Evolutionary conservation across 1,284 basidiomycete species (phyloP).

Genomic region (Pyrrhoderma lamaoense): DNA sequence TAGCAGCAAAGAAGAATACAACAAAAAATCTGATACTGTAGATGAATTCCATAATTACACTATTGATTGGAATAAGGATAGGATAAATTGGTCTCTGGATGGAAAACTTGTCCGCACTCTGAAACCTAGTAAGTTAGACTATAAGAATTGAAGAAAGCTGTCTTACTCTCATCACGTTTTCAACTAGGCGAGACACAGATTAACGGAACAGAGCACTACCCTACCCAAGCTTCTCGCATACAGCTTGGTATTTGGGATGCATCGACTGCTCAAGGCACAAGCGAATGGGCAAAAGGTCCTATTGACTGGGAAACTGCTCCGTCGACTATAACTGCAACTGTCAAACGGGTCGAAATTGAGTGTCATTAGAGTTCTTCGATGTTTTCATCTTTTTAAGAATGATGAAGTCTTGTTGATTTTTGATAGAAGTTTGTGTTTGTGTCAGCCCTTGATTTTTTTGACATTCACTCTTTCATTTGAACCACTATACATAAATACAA

Average conservation of each 20-base stretch:
- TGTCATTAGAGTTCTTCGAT: conserved; percentile 22
- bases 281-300: conserved; percentile 40
- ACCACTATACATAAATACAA: no score
- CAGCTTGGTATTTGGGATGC: conserved; percentile 46
- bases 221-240: conserved; percentile 30
- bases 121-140: conserved; percentile 27
- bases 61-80: conserved; percentile 36
- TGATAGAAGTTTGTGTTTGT: no score
- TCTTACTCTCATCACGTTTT: background rate
- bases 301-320: conserved; percentile 36
- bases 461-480: no score
- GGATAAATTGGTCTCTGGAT: conserved; percentile 40
- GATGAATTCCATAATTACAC: conserved; percentile 31
- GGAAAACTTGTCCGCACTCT: conserved; percentile 32
- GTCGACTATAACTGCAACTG: conserved; percentile 29
- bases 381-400: no score
- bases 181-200: conserved; percentile 31
- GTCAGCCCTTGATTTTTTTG: no score
- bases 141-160: background rate
- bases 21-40: conserved; percentile 26
- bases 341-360: conserved; percentile 36
- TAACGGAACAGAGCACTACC: conserved; percentile 33
- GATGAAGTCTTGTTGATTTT: no score
- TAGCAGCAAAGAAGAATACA: conserved; percentile 33
- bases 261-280: conserved; percentile 36